Percentiles rank a stretch among this genome's conserved stretches.
These are phyloP conservation scores for Rhodotorula sp. DNA, from an alignment of 1,284 basidiomycete genomes.

Conservation along the genomic window DNA sequence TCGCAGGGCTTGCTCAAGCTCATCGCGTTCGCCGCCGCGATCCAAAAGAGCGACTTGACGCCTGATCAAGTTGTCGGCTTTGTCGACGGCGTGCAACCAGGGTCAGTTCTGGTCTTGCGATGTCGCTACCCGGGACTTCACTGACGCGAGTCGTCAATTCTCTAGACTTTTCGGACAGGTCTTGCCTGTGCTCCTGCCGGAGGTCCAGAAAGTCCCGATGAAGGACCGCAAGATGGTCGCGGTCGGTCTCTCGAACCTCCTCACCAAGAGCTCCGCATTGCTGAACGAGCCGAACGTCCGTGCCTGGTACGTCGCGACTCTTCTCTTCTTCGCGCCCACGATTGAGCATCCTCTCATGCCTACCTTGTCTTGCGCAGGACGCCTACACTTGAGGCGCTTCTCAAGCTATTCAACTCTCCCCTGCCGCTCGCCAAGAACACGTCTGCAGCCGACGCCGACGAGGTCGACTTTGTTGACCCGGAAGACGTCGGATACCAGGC, in stretches of 20 bases:
- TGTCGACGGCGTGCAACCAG: constrained; percentile 80
- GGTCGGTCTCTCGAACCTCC: constrained; percentile 75
- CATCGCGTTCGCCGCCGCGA: constrained; percentile 68
- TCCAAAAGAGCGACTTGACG: constrained; percentile 67
- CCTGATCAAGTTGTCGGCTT: constrained; percentile 74
- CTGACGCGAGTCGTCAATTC: background rate
- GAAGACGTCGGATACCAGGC: constrained; percentile 89
- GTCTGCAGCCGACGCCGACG: constrained; percentile 56
- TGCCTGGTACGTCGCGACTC: constrained; percentile 61
- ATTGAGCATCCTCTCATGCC: constrained; percentile 9
- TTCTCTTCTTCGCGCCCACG: background rate
- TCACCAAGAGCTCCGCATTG: constrained; percentile 71
- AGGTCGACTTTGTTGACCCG: constrained; percentile 74
- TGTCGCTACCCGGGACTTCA: too few species aligned
- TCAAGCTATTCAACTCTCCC: constrained; percentile 72
- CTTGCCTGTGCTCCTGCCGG: constrained; percentile 72
- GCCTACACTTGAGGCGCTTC: constrained; percentile 64
- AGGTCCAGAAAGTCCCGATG: constrained; percentile 72
- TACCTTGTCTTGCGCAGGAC: constrained; percentile 56
- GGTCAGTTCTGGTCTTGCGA: constrained; percentile 66
- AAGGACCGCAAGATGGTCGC: constrained; percentile 80
- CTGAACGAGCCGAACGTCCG: constrained; percentile 62
- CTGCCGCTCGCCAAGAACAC: constrained; percentile 59
- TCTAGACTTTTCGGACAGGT: constrained; percentile 80
- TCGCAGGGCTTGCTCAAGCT: constrained; percentile 80